These are phyloP conservation scores for Adansonia madagascariensis DNA, from an alignment of 441 rosid species.

Conservation along the genomic window DNA sequence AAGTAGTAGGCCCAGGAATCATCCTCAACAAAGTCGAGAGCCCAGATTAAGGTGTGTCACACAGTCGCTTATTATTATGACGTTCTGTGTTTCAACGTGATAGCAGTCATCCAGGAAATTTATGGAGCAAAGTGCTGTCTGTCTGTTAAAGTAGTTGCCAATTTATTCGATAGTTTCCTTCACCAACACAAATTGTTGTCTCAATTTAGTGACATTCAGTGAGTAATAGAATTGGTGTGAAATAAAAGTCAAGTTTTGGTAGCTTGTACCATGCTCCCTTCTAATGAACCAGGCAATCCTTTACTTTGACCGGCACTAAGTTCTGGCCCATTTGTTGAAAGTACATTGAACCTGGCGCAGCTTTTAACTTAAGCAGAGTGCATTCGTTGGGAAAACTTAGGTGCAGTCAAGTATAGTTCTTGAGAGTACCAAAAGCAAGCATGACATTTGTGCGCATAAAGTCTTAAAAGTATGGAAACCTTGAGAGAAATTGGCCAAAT, in stretches of 20 bases:
- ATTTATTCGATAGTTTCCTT: not conserved
- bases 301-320: not conserved
- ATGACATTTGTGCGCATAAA: not conserved
- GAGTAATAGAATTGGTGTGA: not conserved
- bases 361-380: not conserved
- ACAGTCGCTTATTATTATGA: constrained; percentile 21
- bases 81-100: not conserved
- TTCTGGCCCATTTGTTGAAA: not conserved
- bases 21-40: constrained; percentile 31
- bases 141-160: not conserved
- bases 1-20: constrained; percentile 33
- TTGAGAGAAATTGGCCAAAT: not conserved
- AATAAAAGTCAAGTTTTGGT: not conserved
- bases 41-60: constrained; percentile 38
- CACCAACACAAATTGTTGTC: not conserved
- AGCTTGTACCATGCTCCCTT: not conserved
- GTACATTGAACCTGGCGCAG: not conserved
- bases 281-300: not conserved
- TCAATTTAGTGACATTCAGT: not conserved
- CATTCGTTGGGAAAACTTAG: not conserved
- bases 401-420: not conserved
- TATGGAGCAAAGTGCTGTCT: not conserved
- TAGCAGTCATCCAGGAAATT: not conserved
- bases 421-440: not conserved
- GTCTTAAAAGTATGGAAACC: not conserved